Evolutionary conservation across 495 filamentous ascomycete genomes (phyloP).

Genomic region (Copromyces sp.): DNA sequence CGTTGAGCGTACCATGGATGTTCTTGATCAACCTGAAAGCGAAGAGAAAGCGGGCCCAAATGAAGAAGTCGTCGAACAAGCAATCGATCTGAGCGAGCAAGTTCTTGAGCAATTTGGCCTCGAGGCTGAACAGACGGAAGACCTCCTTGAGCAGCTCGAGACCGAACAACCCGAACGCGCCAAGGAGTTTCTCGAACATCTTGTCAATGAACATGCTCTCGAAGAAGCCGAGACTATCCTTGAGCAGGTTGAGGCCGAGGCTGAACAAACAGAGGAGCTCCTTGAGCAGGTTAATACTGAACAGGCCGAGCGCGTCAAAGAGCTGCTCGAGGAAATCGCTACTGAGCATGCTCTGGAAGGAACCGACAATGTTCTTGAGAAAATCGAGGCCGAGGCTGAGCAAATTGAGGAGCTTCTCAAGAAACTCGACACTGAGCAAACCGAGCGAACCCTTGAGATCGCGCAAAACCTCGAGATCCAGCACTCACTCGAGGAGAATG

Average conservation of each 20-base stretch:
- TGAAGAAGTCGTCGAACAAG: background rate
- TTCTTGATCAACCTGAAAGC: background rate
- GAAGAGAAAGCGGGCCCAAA: background rate
- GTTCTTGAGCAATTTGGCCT: background rate
- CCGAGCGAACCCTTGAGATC: background rate
- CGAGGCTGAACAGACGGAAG: background rate
- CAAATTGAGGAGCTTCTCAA: background rate
- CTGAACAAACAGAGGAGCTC: no score
- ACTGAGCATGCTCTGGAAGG: background rate
- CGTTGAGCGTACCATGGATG: background rate
- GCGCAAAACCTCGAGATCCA: background rate
- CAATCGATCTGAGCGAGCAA: background rate
- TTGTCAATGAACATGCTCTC: background rate
- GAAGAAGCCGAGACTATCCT: no score
- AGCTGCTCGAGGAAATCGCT: background rate
- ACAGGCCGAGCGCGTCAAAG: background rate
- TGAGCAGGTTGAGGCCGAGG: no score
- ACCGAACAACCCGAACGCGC: background rate
- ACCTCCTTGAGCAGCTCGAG: background rate
- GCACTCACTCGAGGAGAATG: background rate
- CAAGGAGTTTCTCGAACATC: background rate
- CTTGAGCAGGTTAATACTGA: background rate
- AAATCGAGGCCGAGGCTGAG: background rate
- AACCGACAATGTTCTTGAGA: background rate
- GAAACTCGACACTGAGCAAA: background rate